Conservation (phyloP, 345 rosid species). For the Citrus hindsii region DNA sequence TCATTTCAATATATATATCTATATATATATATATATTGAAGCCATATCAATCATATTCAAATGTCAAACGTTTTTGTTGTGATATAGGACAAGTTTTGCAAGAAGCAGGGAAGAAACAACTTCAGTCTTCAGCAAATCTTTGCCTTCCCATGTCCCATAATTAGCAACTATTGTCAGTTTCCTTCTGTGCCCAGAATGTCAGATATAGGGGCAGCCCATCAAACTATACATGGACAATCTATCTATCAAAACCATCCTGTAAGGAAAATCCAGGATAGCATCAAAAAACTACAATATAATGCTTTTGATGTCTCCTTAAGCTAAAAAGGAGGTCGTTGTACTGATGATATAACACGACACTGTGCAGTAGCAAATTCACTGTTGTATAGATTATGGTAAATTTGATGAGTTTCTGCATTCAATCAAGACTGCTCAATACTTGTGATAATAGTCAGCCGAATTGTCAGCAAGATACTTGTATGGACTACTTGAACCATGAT, state of each 20-base stretch:
- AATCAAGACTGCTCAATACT: slow-evolving; percentile 8
- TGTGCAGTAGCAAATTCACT: neutral
- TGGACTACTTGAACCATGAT: slow-evolving; percentile 6
- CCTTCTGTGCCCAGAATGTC: neutral
- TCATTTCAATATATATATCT: too few relatives aligned
- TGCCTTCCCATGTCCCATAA: neutral
- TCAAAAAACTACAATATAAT: neutral
- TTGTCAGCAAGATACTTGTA: slow-evolving; percentile 4
- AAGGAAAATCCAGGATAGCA: neutral
- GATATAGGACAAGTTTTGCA: neutral
- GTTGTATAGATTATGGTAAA: neutral
- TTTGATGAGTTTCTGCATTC: neutral
- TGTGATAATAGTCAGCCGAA: neutral
- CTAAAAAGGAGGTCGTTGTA: neutral
- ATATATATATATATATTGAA: neutral
- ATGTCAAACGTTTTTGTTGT: neutral
- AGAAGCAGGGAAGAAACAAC: neutral
- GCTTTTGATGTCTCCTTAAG: neutral
- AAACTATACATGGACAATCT: slow-evolving; percentile 2
- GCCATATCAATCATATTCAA: neutral
- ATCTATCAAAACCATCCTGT: neutral
- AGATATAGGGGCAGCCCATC: neutral
- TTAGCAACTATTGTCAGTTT: neutral
- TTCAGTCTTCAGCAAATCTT: neutral
- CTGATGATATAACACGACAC: neutral